These are phyloP conservation scores for Aquilaria malaccensis DNA, from an alignment of 345 rosid genomes.

Conservation along the genomic window DNA sequence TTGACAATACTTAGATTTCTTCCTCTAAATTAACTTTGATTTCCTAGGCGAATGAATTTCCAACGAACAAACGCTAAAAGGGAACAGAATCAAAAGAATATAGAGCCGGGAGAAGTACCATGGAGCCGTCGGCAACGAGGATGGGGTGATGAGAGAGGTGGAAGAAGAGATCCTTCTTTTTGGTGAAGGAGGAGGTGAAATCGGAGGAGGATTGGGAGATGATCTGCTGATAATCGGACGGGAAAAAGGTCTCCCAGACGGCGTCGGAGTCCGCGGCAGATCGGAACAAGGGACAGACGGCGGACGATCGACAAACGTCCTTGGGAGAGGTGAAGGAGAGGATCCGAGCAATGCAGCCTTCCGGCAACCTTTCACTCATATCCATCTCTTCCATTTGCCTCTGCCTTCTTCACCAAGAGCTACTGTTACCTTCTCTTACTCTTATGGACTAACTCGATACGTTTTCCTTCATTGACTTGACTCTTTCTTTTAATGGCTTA, in stretches of 20 bases:
- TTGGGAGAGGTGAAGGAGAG: conserved; percentile 29
- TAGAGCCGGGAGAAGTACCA: conserved; percentile 7
- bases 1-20: not conserved
- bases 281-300: conserved; percentile 23
- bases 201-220: no score
- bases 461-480: no score
- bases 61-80: not conserved
- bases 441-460: no score
- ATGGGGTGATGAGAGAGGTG: no score
- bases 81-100: conserved; percentile 9
- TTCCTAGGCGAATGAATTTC: not conserved
- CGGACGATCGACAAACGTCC: conserved; percentile 26
- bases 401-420: not conserved
- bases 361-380: conserved; percentile 17
- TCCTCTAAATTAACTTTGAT: not conserved
- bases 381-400: not conserved
- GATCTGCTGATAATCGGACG: no score
- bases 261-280: conserved; percentile 28
- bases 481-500: no score
- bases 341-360: conserved; percentile 27
- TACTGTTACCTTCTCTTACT: not conserved
- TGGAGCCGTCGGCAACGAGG: no score
- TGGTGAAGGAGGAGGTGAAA: no score
- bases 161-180: no score
- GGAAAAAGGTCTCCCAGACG: conserved; percentile 20